These are phyloP conservation scores for Zygoascus hellenicus DNA, from an alignment of 1,139 yeast genomes.

Conservation along the genomic window DNA sequence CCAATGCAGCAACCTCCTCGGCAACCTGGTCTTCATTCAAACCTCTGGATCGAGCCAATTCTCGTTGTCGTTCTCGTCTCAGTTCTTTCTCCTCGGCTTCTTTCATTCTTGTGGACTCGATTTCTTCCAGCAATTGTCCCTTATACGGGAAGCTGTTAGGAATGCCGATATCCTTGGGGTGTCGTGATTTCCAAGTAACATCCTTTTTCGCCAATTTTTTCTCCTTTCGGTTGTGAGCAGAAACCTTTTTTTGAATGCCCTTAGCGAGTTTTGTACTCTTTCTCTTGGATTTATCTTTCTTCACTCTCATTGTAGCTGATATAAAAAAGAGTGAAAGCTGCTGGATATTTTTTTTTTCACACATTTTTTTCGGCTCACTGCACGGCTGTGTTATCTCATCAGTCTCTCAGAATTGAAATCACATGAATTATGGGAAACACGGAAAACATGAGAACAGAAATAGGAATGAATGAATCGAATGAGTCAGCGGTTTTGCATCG, in stretches of 20 bases:
- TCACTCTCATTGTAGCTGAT: constrained; percentile 36
- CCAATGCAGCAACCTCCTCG: constrained; percentile 39
- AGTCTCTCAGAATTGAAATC: background rate
- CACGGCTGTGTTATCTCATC: too few species aligned
- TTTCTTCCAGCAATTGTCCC: constrained; percentile 70
- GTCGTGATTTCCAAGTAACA: constrained; percentile 84
- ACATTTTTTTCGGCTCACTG: background rate
- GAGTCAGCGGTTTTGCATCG: too few species aligned
- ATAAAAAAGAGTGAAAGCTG: constrained; percentile 4
- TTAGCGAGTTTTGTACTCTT: constrained; percentile 88
- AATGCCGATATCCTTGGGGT: constrained; percentile 84
- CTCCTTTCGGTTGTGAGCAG: constrained; percentile 86
- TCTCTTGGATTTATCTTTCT: constrained; percentile 76
- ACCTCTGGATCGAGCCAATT: constrained; percentile 42
- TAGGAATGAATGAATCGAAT: too few species aligned
- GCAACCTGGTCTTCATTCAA: constrained; percentile 37
- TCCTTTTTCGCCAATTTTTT: constrained; percentile 79
- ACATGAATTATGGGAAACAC: background rate
- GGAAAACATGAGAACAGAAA: too few species aligned
- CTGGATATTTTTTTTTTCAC: constrained; percentile 1
- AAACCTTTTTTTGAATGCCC: constrained; percentile 92
- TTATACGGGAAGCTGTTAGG: constrained; percentile 94
- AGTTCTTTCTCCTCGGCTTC: constrained; percentile 57
- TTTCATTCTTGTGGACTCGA: constrained; percentile 63
- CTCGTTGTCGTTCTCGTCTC: constrained; percentile 44